These are phyloP conservation scores for Paralagenidium karlingii DNA, from an alignment of 352 stramenopile species.

Conservation along the genomic window DNA sequence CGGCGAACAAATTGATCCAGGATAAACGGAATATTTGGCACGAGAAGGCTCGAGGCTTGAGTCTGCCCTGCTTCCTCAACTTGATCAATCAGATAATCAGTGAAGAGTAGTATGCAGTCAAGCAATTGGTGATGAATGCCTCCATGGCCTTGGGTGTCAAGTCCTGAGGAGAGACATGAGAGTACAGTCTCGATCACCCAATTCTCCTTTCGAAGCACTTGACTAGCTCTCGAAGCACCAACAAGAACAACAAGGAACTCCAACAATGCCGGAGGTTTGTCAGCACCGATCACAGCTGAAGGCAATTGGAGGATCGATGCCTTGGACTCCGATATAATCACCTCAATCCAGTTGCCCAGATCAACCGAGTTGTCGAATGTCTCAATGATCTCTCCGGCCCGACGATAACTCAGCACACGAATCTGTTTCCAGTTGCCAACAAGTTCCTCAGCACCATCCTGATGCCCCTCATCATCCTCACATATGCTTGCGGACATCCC, in stretches of 20 bases:
- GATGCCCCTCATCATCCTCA: constrained; percentile 10
- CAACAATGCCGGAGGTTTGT: constrained; percentile 63
- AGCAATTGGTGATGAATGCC: constrained; percentile 59
- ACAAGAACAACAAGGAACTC: constrained; percentile 61
- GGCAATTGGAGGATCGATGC: constrained; percentile 55
- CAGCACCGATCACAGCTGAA: constrained; percentile 54
- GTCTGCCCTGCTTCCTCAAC: constrained; percentile 23
- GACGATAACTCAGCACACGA: constrained; percentile 61
- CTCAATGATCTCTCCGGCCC: constrained; percentile 58
- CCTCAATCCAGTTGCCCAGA: constrained; percentile 48
- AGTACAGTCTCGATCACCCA: constrained; percentile 34
- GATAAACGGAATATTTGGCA: constrained; percentile 69
- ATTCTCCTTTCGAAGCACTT: constrained; percentile 15
- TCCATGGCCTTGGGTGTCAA: constrained; percentile 14
- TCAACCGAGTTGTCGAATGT: constrained; percentile 58
- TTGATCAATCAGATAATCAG: constrained; percentile 63
- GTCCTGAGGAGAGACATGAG: constrained; percentile 46
- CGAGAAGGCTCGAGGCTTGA: constrained; percentile 21
- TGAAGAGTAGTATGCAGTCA: constrained; percentile 56
- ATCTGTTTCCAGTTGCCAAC: constrained; percentile 49
- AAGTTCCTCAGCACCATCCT: constrained; percentile 11
- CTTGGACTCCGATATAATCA: constrained; percentile 24
- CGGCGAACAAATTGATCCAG: constrained; percentile 67
- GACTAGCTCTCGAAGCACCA: constrained; percentile 21
- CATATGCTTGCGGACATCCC: constrained; percentile 8